These are phyloP conservation scores for Graphilbum fragrans DNA, from an alignment of 2,329 filamentous ascomycete species.

Conservation along the genomic window DNA sequence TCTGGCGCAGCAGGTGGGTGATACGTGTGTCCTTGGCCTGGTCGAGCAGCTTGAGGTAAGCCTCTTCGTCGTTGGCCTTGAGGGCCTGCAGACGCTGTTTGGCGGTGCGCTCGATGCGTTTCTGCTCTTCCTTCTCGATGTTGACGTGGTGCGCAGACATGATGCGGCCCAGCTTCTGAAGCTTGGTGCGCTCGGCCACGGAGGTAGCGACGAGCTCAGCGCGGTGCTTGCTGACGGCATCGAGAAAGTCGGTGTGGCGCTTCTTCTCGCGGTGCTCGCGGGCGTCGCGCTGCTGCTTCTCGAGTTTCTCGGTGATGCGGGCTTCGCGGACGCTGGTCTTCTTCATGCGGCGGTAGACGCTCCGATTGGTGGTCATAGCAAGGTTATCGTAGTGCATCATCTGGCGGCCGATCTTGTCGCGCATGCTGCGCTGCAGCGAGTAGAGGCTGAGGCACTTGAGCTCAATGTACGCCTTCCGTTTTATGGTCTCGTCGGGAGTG, in stretches of 20 bases:
- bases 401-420: slow-evolving; percentile 76
- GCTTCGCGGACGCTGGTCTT: slow-evolving; percentile 94
- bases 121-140: slow-evolving; percentile 99
- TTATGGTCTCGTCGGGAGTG: slow-evolving; percentile 68
- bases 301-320: slow-evolving; percentile 93
- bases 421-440: slow-evolving; percentile 73
- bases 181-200: slow-evolving; percentile 56
- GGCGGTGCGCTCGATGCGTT: slow-evolving; percentile 90
- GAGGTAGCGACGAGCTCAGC: slow-evolving; percentile 63
- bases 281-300: slow-evolving; percentile 96
- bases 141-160: slow-evolving; percentile 87
- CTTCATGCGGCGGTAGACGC: slow-evolving; percentile 86
- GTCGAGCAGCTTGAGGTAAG: slow-evolving; percentile 92
- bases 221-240: slow-evolving; percentile 73
- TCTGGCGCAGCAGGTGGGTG: slow-evolving; percentile 90
- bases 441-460: slow-evolving; percentile 86
- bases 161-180: slow-evolving; percentile 75
- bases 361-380: slow-evolving; percentile 91
- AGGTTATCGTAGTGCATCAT: slow-evolving; percentile 95
- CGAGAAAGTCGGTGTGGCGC: slow-evolving; percentile 87
- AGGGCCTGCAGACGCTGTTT: slow-evolving; percentile 99
- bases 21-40: slow-evolving; percentile 99
- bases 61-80: slow-evolving; percentile 98
- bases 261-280: slow-evolving; percentile 94
- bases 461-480: slow-evolving; percentile 85